Evolutionary conservation across 2,329 filamentous ascomycete genomes (phyloP), one percentile per base, ranked within the genome.

Genomic region (Neonectria coccinea): DNA sequence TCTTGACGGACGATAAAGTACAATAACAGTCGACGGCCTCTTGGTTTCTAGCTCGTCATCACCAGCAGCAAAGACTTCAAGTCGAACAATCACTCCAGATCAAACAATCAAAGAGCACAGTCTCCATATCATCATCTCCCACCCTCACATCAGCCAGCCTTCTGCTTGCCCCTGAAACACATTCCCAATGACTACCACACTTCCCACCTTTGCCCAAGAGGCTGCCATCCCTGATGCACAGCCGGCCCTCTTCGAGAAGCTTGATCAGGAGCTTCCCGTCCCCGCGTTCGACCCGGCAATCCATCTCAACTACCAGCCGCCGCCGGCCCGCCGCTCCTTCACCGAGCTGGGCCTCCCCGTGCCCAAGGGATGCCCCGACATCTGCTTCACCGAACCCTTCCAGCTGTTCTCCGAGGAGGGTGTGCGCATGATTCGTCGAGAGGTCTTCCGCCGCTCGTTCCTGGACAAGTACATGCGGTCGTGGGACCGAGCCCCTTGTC

Each of bases 361-460:
- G 5, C 61, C 61, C 16, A 50, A 60, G 16, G 57, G 57, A 18
- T 54, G 48, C 10, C 61, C 61, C 5, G 51, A 64, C 31, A 48
- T 64, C 9, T 64, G 61, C 44, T 64, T 55, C 36, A 64, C 61
- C 6, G 61, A 64, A 20, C 61, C 61, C 10, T 64, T 64, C 20
- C 61, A 55, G 31, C 51, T 64, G 16, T 64, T 64, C 27, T 60
- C 61, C 25, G 56, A 59, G 20, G 56, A 64, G 25, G 61, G 61
- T 1, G 51, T 64, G 27, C 61, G 61, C 44, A 64, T 64, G 56
- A 54, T 64, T 36, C 61, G 61, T 11, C 41, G 61, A 12, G 56
- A 59, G 44, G 39, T 64, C 4, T 59, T 64, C 50, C 56, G 51
- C 22, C 42, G 51, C 10, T 50, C 50, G 10, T 59, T 64, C 42